Base-by-base conservation (phyloP, 2,329 filamentous ascomycete species). In the Nemania serpens region DNA sequence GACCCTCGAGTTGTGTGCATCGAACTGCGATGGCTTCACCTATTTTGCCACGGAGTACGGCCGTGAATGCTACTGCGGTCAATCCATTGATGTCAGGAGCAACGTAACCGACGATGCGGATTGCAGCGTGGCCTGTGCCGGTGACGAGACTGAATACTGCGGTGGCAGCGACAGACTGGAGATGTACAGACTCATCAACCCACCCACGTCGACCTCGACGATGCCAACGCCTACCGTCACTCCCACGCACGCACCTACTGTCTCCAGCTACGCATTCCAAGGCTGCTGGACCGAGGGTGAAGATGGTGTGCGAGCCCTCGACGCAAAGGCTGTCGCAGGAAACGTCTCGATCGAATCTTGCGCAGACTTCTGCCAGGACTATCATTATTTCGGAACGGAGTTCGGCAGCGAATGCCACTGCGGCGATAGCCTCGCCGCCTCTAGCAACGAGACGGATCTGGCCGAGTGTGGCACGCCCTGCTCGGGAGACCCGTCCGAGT, bases 211-310 rank as follows among this genome's bases (percentile, higher is more conserved):
- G 5, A 66, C 52, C 18, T 41, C 55, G 12, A 61, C 34, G 36
- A 59, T 53, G 5, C 55, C 55, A 17, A 67, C 57, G 3, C 61
- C 65, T 2, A 65, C 63, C 29, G 53, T 66, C 2, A 63, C 67
- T 2, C 64, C 66, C 3, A 63, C 64, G n/a, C 68, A 76, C 41
- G 70, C 69, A 47, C 71, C 75, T 0, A 72, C 69, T 9, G 63
- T 75, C 7, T 60, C 67, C 5, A 64, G 67, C 34, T 78, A 75
- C 64, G 68, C 68, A 7, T 68, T 77, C 20, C 69, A 75, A 15
- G 78, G 78, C 36, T 81, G 78, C 71, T 79, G 75, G 72, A 74
- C 72, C 2, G 77, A 81, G 58, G 72, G 74, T 12, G 60, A 29
- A 7, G 7, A 69, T 10, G 71, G 71, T 4, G 71, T 66, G 22